Evolutionary conservation across 208 protist genomes (phyloP).

Genomic region (Leishmania tropica): DNA sequence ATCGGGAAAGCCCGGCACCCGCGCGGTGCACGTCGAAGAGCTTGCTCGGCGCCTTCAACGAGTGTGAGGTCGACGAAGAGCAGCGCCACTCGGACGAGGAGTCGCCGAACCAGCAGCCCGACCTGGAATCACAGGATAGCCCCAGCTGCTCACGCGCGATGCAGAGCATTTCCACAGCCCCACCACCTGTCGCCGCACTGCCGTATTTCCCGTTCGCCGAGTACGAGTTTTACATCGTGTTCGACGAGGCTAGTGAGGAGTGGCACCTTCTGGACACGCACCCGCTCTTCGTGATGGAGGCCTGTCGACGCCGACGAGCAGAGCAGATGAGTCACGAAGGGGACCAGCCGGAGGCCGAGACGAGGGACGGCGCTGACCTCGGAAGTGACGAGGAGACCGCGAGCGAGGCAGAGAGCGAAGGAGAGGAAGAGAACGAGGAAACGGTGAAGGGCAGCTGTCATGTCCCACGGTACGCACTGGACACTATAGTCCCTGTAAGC

Average conservation of each 20-base stretch:
- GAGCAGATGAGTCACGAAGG: constrained; percentile 14
- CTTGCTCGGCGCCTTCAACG: constrained; percentile 25
- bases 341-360: not conserved
- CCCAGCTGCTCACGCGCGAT: not conserved
- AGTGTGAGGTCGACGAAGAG: constrained; percentile 7
- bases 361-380: not conserved
- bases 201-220: constrained; percentile 31
- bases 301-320: constrained; percentile 31
- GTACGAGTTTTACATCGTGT: constrained; percentile 50
- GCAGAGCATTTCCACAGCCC: constrained; percentile 17
- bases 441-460: constrained; percentile 11
- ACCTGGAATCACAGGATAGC: not conserved
- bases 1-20: constrained; percentile 8
- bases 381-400: constrained; percentile 27
- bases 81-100: constrained; percentile 1
- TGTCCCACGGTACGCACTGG: constrained; percentile 36
- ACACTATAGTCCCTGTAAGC: constrained; percentile 59
- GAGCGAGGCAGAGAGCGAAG: constrained; percentile 23
- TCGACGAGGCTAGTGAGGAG: constrained; percentile 30
- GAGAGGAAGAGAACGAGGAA: constrained; percentile 17
- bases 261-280: constrained; percentile 70
- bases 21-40: constrained; percentile 24
- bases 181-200: constrained; percentile 25
- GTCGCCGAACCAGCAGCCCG: not conserved
- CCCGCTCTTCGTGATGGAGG: constrained; percentile 39